Evolutionary conservation across 306 rosid species (phyloP), one percentile per base, ranked within the genome.

Genomic region (Senna tora): DNA sequence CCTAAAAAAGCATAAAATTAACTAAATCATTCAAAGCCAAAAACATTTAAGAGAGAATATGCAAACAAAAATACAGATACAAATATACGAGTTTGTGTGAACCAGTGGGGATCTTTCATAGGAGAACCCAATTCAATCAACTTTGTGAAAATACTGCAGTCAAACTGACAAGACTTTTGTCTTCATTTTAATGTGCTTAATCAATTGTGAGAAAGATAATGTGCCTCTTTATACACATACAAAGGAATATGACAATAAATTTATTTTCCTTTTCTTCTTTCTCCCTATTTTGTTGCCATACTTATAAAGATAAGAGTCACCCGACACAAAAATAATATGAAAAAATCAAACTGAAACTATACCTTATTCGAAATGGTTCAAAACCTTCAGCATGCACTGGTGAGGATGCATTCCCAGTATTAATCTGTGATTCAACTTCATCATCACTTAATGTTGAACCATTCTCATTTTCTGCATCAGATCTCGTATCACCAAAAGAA

Each of bases 401-500:
- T 41, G 61, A 69, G 16, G 71, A 61, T 14, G 71, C 73, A 57
- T 71, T 78, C 41, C 73, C 79, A 41, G 67, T 65, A 43, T 41
- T 56, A 36, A 75, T 70, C 47, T 2, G 87, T 5, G 90, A 88
- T 76, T 84, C 84, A 41, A 73, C 89, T 84, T 85, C 96, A 34
- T 77, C 84, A 42, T 70, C 89, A 53, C 84, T 83, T 62, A 83
- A 59, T 25, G 65, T 36, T 4, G 50, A 71, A 64, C 75, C 72
- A 73, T 75, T 63, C 65, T 84, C 77, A 77, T 76, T 69, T 61
- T 83, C 92, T 28, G 76, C 1, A 62, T 74, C 86, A 28, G 90
- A 84, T 25, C 72, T 67, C 17, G 96, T 85, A 81, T 84, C 79
- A 34, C 86, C 92, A 63, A 91, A 95, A 50, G 99, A 95, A 80